These are phyloP conservation scores for Nepenthes alata DNA, from an alignment of 179 eudicot genomes.

Conservation along the genomic window DNA sequence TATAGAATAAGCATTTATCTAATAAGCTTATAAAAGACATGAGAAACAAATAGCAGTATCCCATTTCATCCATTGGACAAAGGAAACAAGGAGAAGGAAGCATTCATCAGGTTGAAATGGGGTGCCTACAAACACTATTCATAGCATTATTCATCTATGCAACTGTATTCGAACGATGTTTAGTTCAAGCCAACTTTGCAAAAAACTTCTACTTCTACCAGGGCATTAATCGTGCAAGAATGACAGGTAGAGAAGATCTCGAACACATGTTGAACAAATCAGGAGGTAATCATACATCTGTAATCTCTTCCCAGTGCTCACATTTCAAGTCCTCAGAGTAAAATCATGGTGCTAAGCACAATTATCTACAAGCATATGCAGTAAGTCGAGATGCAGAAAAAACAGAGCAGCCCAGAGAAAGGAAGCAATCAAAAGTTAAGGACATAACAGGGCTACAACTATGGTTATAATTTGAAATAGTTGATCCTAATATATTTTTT, in stretches of 20 bases:
- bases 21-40: too few species aligned
- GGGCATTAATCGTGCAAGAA: conserved; percentile 4
- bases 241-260: conserved; percentile 5
- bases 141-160: conserved; percentile 12
- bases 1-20: too few species aligned
- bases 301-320: background rate
- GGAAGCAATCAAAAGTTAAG: background rate
- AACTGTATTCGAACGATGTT: conserved; percentile 7
- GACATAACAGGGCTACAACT: too few species aligned
- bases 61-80: too few species aligned
- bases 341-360: background rate
- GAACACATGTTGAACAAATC: background rate
- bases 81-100: too few species aligned
- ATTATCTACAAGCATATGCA: background rate
- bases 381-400: background rate
- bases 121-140: conserved; percentile 8
- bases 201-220: conserved; percentile 7
- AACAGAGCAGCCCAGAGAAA: background rate
- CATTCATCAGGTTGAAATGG: conserved; percentile 16
- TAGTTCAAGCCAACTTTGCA: conserved; percentile 6
- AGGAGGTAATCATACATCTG: background rate
- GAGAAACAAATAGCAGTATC: too few species aligned
- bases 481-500: too few species aligned
- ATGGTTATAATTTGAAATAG: too few species aligned
- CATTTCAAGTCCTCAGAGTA: background rate